Conservation (phyloP, 2,329 filamentous ascomycete species). For the Aaosphaeria arxii region DNA sequence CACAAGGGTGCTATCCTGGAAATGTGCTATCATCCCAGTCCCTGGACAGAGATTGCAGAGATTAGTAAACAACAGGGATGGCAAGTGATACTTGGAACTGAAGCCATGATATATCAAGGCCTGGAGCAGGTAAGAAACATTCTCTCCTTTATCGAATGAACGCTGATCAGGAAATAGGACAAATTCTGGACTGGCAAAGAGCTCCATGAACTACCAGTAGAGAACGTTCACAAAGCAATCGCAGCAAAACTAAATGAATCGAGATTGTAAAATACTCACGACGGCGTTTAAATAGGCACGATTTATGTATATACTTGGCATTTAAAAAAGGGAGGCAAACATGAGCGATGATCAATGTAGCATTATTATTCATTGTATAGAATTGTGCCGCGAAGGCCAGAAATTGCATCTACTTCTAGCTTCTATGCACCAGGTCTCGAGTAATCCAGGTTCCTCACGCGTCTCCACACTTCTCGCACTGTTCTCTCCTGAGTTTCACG, state of each 20-base stretch:
- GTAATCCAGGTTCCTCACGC: constrained; percentile 66
- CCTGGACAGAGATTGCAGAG: constrained; percentile 61
- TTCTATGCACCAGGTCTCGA: constrained; percentile 56
- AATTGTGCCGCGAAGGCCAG: no score
- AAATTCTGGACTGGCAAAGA: constrained; percentile 62
- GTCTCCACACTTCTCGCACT: constrained; percentile 69
- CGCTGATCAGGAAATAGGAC: constrained; percentile 21
- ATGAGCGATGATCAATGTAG: no score
- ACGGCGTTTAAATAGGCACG: background rate
- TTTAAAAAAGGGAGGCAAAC: no score
- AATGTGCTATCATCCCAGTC: constrained; percentile 79
- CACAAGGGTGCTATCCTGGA: constrained; percentile 69
- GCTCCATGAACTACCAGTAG: constrained; percentile 58
- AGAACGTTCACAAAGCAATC: constrained; percentile 56
- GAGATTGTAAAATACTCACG: constrained; percentile 11
- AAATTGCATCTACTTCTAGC: no score
- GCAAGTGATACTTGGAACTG: constrained; percentile 73
- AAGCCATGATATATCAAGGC: constrained; percentile 75
- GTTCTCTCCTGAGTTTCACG: constrained; percentile 67
- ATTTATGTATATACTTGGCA: background rate
- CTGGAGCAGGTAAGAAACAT: constrained; percentile 58
- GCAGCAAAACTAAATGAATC: constrained; percentile 31
- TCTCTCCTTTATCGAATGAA: background rate
- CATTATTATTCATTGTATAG: no score
- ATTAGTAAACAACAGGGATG: constrained; percentile 62